Evolutionary conservation across 2,329 filamentous ascomycete species (phyloP).

Genomic region (Colletotrichum coccodes): DNA sequence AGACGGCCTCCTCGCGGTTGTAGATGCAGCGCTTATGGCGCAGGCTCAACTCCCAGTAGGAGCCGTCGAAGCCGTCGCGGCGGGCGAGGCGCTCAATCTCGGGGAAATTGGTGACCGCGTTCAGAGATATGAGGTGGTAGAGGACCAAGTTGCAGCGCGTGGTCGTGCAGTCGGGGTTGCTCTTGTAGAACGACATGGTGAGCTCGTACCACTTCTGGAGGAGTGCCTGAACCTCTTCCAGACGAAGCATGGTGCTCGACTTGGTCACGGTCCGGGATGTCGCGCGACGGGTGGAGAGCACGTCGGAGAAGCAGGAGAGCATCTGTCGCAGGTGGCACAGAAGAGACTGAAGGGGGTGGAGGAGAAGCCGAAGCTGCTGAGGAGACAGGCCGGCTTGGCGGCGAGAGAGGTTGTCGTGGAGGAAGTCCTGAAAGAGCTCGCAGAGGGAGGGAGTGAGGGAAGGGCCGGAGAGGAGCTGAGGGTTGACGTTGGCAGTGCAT

Average conservation of each 20-base stretch:
- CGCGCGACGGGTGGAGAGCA: constrained; percentile 53
- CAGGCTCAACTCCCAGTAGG: constrained; percentile 62
- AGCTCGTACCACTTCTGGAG: constrained; percentile 75
- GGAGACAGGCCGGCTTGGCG: constrained; percentile 56
- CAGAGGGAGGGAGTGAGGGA: constrained; percentile 67
- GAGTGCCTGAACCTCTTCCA: constrained; percentile 72
- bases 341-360: constrained; percentile 75
- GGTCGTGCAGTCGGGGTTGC: constrained; percentile 66
- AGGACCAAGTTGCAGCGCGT: constrained; percentile 74
- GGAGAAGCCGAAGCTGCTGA: constrained; percentile 71
- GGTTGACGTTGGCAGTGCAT: constrained; percentile 58
- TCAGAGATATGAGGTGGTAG: constrained; percentile 77
- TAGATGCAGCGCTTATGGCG: constrained; percentile 73
- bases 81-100: constrained; percentile 75
- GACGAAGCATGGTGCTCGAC: constrained; percentile 66
- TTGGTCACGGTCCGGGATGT: constrained; percentile 62
- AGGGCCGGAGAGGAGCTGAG: constrained; percentile 61
- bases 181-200: constrained; percentile 64
- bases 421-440: constrained; percentile 74
- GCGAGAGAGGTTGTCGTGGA: constrained; percentile 69
- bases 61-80: constrained; percentile 66
- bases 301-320: constrained; percentile 72
- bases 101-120: constrained; percentile 73
- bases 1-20: constrained; percentile 70
- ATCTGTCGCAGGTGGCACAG: constrained; percentile 74